Evolutionary conservation across 306 rosid genomes (phyloP), one percentile per base, ranked within the genome.

Genomic region (Lathyrus aphaca): DNA sequence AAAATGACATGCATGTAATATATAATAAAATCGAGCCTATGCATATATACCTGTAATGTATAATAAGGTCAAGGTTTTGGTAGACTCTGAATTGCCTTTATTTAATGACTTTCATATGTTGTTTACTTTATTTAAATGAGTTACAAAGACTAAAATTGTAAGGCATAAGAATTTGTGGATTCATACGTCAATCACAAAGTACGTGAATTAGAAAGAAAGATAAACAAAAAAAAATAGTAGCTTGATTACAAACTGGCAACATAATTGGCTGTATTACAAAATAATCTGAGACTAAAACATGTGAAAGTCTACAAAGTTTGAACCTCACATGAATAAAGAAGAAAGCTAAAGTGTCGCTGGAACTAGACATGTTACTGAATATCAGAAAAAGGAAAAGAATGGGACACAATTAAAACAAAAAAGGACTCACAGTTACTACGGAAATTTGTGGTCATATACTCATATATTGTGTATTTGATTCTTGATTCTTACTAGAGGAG

Each of bases 371-470:
- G 40, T 18, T 38, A 25, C 40, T 27, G 63, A 56, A 13, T 4
- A 51, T 45, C 13, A 62, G 37, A 46, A 25, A 53, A 30, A 62
- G 37, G 48, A 5, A 35, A 42, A 9, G 21, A 59, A 44, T 18
- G 17, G 43, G 4, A 27, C 43, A 73, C 29, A 21, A 53, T 11
- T 38, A 17, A 30, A 25, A 25, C 0, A 70, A 69, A 27, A 64
- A n/a, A 16, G 29, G 19, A 77, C 56, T 53, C 39, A n/a, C 5
- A 3, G 11, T 64, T 59, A n/a, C 58, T 70, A 40, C 54, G 18
- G 71, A 25, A 69, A 42, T 35, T 67, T 45, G 72, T 46, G 65
- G 46, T 77, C 83, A 56, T 78, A 76, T 78, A 76, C 69, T 80
- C 78, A 43, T 72, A 78, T 72, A 71, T 6, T 59, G 32, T 51